These are phyloP conservation scores for Lodderomyces margitis DNA, from an alignment of 1,139 yeast species.

Conservation along the genomic window DNA sequence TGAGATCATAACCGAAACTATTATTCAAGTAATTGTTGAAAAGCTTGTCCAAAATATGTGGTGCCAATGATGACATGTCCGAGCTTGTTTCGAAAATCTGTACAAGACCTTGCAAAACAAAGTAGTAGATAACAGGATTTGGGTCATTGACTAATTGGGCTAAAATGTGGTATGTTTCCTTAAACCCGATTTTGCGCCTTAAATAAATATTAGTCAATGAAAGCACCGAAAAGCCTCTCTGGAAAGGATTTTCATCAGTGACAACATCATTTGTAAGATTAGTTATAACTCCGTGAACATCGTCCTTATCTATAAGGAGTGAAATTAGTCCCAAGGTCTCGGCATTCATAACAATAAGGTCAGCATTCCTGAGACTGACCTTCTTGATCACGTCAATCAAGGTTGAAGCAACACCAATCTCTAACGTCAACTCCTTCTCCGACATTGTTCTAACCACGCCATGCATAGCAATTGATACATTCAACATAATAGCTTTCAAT, in stretches of 20 bases:
- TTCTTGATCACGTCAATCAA: conserved; percentile 58
- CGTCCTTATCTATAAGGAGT: conserved; percentile 36
- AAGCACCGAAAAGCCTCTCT: conserved; percentile 64
- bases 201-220: conserved; percentile 61
- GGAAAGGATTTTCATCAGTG: conserved; percentile 47
- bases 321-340: conserved; percentile 65
- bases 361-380: conserved; percentile 38
- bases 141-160: conserved; percentile 71
- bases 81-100: conserved; percentile 56
- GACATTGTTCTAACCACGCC: conserved; percentile 45
- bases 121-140: conserved; percentile 77
- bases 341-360: conserved; percentile 53
- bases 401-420: conserved; percentile 46
- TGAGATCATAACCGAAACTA: conserved; percentile 45
- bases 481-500: conserved; percentile 54
- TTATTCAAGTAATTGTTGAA: conserved; percentile 47
- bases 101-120: conserved; percentile 62
- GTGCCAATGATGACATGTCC: conserved; percentile 47
- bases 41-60: conserved; percentile 45
- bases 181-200: conserved; percentile 30
- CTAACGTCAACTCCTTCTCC: conserved; percentile 29
- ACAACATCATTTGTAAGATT: conserved; percentile 61
- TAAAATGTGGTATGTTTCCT: conserved; percentile 53
- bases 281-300: conserved; percentile 48
- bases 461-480: conserved; percentile 62